Evolutionary conservation across 768 basidiomycete species (phyloP).

Genomic region (Hericium erinaceus): DNA sequence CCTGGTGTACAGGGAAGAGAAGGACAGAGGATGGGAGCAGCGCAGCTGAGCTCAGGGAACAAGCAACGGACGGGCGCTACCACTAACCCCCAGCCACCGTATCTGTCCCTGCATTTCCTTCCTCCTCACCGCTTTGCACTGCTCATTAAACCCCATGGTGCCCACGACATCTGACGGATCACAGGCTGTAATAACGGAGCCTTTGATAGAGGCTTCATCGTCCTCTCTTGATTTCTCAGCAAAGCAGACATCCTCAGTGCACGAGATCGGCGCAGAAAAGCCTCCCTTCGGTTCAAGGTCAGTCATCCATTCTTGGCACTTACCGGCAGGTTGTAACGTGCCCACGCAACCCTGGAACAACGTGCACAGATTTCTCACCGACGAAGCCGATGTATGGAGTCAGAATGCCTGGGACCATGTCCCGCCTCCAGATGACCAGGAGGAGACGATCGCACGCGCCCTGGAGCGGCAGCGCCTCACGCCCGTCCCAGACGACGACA

Average conservation of each 20-base stretch:
- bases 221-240: background rate
- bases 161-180: too few relatives aligned
- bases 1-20: too few relatives aligned
- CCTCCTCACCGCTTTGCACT: too few relatives aligned
- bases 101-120: too few relatives aligned
- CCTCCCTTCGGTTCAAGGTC: slow-evolving; percentile 70
- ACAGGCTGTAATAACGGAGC: too few relatives aligned
- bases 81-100: too few relatives aligned
- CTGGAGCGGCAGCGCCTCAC: slow-evolving; percentile 58
- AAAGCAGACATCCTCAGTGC: slow-evolving; percentile 53
- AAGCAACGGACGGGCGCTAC: background rate
- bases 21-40: background rate
- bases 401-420: slow-evolving; percentile 94
- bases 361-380: slow-evolving; percentile 50
- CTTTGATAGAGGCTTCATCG: background rate
- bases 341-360: background rate
- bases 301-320: slow-evolving; percentile 5
- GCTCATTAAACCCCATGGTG: too few relatives aligned
- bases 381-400: slow-evolving; percentile 67
- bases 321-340: too few relatives aligned
- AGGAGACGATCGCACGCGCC: slow-evolving; percentile 58
- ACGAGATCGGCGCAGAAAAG: slow-evolving; percentile 41
- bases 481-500: slow-evolving; percentile 70
- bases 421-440: slow-evolving; percentile 73
- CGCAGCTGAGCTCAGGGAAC: background rate